Evolutionary conservation across 2,329 filamentous ascomycete genomes (phyloP).

Genomic region (Microsporum audouinii): DNA sequence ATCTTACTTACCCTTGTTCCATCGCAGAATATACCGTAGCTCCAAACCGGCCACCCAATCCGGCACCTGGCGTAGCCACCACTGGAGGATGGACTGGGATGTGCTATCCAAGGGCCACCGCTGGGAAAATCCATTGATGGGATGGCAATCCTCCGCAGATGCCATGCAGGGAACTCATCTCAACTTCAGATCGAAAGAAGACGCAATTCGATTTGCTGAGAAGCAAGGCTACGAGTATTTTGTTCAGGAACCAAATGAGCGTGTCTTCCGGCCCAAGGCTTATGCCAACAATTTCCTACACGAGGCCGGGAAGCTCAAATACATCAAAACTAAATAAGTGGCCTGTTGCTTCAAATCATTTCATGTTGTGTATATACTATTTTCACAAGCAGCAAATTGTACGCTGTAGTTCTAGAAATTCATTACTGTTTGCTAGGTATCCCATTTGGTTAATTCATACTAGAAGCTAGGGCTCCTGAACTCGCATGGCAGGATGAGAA

Average conservation of each 20-base stretch:
- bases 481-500: too few species aligned
- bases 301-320: conserved; percentile 74
- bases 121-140: conserved; percentile 98
- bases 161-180: conserved; percentile 89
- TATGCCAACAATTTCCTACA: conserved; percentile 97
- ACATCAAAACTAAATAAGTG: conserved; percentile 64
- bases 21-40: conserved; percentile 72
- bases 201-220: conserved; percentile 87
- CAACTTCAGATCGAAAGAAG: conserved; percentile 85
- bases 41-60: conserved; percentile 95
- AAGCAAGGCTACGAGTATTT: conserved; percentile 99
- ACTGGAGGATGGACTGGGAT: conserved; percentile 99
- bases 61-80: conserved; percentile 67
- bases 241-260: conserved; percentile 88
- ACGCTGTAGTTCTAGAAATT: background rate
- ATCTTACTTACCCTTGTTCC: conserved; percentile 9
- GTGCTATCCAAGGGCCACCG: conserved; percentile 81
- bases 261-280: conserved; percentile 77
- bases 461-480: too few species aligned
- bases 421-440: background rate
- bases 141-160: conserved; percentile 94
- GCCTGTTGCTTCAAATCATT: conserved; percentile 15
- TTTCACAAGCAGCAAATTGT: background rate
- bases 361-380: conserved; percentile 10
- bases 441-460: background rate